Percentiles rank a stretch among this genome's conserved stretches.
These are phyloP conservation scores for Flaveria floridana DNA, from an alignment of 140 eudicot genomes.

Conservation along the genomic window DNA sequence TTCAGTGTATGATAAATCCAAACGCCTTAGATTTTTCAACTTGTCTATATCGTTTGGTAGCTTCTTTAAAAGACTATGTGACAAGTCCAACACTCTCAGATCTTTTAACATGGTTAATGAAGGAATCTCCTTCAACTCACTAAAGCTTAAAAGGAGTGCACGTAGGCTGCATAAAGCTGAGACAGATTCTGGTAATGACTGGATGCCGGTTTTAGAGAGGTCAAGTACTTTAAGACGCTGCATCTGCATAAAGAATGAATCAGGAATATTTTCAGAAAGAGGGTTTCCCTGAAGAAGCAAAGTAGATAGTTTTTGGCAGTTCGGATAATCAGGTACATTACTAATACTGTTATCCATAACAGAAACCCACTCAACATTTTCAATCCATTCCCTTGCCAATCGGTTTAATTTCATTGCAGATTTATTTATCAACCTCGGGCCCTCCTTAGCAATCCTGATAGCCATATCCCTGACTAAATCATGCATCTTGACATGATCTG, in stretches of 20 bases:
- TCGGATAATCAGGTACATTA: conserved; percentile 30
- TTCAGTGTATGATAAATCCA: conserved; percentile 44
- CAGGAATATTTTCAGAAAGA: conserved; percentile 23
- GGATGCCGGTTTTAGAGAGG: conserved; percentile 38
- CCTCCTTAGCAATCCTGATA: conserved; percentile 35
- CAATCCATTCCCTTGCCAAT: conserved; percentile 42
- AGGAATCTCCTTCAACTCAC: conserved; percentile 38
- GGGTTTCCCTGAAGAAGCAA: conserved; percentile 47
- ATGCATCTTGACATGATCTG: conserved; percentile 46
- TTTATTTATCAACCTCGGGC: conserved; percentile 40
- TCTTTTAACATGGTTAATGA: conserved; percentile 41
- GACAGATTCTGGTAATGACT: conserved; percentile 39
- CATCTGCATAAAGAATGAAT: conserved; percentile 43
- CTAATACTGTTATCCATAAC: conserved; percentile 38
- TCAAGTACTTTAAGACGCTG: conserved; percentile 44
- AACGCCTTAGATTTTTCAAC: conserved; percentile 40
- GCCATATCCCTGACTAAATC: conserved; percentile 60
- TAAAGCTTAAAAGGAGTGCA: conserved; percentile 35
- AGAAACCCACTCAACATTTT: conserved; percentile 40
- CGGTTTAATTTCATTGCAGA: conserved; percentile 33
- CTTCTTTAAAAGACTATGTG: conserved; percentile 22
- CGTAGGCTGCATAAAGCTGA: conserved; percentile 39
- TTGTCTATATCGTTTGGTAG: conserved; percentile 39
- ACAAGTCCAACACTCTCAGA: conserved; percentile 40
- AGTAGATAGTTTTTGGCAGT: conserved; percentile 41